Evolutionary conservation across 1,284 basidiomycete species (phyloP).

Genomic region (Ceratobasidium papillatum): DNA sequence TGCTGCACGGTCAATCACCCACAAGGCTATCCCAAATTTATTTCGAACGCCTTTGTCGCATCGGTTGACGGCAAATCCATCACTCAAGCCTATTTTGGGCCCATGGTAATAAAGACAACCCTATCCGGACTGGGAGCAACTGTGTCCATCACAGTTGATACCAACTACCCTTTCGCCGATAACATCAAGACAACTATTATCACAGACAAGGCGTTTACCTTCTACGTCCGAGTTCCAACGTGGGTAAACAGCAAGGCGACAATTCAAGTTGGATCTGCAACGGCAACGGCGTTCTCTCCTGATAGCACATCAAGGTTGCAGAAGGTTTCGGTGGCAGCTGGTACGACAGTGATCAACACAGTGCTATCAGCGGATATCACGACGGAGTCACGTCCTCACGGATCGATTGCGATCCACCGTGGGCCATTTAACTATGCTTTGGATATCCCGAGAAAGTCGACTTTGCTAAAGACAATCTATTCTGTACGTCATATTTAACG

Average conservation of each 20-base stretch:
- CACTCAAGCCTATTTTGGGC: constrained; percentile 65
- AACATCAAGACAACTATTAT: constrained; percentile 60
- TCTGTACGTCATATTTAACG: background rate
- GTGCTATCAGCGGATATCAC: constrained; percentile 61
- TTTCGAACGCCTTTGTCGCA: constrained; percentile 63
- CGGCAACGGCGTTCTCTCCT: constrained; percentile 54
- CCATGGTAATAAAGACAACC: constrained; percentile 58
- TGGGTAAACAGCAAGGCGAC: constrained; percentile 62
- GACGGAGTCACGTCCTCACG: constrained; percentile 62
- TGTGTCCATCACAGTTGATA: constrained; percentile 59
- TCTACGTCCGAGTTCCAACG: constrained; percentile 64
- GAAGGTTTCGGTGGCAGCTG: constrained; percentile 56
- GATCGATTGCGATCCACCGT: constrained; percentile 64
- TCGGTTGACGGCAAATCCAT: constrained; percentile 61
- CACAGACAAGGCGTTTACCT: constrained; percentile 61
- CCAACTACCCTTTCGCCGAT: constrained; percentile 67
- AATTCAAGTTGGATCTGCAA: constrained; percentile 58
- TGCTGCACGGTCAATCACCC: constrained; percentile 71
- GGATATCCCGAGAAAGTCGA: constrained; percentile 59
- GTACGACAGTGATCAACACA: constrained; percentile 59
- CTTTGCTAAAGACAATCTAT: constrained; percentile 47
- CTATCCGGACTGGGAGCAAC: constrained; percentile 56
- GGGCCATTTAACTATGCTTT: constrained; percentile 67
- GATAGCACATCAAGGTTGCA: constrained; percentile 59
- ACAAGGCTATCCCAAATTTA: constrained; percentile 67